Conservation (phyloP, 129 eudicot species). For the Rutidosis leptorrhynchoides region DNA sequence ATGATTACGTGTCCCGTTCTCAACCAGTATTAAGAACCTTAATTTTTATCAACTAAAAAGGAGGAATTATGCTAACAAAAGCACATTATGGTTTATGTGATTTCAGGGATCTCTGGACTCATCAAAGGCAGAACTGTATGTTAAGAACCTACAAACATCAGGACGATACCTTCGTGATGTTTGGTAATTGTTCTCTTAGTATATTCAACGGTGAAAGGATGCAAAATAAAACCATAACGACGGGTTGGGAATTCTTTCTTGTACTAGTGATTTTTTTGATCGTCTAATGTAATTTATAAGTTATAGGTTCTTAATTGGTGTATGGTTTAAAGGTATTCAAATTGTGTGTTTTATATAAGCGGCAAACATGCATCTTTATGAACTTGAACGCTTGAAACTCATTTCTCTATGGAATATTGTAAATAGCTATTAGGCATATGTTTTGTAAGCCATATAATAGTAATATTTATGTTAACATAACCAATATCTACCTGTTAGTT, state of each 20-base stretch:
- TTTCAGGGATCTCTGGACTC: slow-evolving; percentile 45
- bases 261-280: slow-evolving; percentile 1
- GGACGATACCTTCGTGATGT: slow-evolving; percentile 88
- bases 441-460: not conserved
- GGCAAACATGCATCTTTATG: slow-evolving; percentile 1
- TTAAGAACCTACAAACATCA: slow-evolving; percentile 73
- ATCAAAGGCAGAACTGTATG: slow-evolving; percentile 61
- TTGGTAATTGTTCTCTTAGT: slow-evolving; percentile 38
- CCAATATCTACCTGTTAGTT: not conserved
- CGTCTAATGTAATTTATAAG: slow-evolving; percentile 2
- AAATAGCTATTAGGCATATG: not conserved
- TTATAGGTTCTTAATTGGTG: slow-evolving; percentile 1
- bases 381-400: slow-evolving; percentile 6
- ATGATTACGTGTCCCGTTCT: slow-evolving; percentile 6
- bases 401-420: not conserved
- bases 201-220: not conserved
- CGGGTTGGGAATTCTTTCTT: not conserved
- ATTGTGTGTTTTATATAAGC: slow-evolving; percentile 9
- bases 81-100: not conserved
- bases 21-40: not conserved
- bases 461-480: not conserved
- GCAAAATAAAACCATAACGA: not conserved
- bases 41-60: not conserved
- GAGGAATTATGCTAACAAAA: slow-evolving; percentile 8
- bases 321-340: not conserved